Conservation (phyloP, 2,329 filamentous ascomycete species). For the Leptosphaerulina australis region DNA sequence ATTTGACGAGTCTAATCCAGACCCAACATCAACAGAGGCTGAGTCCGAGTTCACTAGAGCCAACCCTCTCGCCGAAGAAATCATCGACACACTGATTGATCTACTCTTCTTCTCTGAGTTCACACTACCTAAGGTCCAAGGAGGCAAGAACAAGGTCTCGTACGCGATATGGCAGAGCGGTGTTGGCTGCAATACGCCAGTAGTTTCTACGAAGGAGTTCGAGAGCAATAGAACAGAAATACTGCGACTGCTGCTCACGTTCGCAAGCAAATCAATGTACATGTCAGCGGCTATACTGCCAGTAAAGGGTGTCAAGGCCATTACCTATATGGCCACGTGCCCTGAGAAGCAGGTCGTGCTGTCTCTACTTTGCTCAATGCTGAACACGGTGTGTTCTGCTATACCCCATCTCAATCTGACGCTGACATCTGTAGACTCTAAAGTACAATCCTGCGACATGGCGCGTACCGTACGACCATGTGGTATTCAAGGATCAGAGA, state of each 20-base stretch:
- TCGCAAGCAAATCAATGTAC: conserved; percentile 93
- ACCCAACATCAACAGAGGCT: conserved; percentile 52
- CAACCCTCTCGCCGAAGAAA: conserved; percentile 87
- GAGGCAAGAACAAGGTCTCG: conserved; percentile 78
- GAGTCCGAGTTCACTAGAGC: conserved; percentile 76
- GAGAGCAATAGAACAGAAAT: conserved; percentile 94
- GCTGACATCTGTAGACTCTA: conserved; percentile 67
- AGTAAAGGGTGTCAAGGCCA: conserved; percentile 77
- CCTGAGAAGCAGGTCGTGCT: conserved; percentile 90
- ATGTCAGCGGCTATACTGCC: conserved; percentile 76
- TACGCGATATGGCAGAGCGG: conserved; percentile 98
- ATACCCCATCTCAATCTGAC: background rate
- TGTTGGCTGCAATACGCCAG: conserved; percentile 89
- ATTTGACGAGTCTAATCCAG: conserved; percentile 75
- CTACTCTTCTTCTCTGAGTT: conserved; percentile 91
- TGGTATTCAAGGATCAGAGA: conserved; percentile 89
- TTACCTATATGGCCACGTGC: conserved; percentile 88
- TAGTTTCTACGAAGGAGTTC: conserved; percentile 86
- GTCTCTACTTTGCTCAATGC: conserved; percentile 85
- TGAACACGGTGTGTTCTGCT: conserved; percentile 81
- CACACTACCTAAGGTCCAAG: conserved; percentile 75
- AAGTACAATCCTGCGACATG: conserved; percentile 96
- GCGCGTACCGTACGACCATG: conserved; percentile 91
- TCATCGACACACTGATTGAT: conserved; percentile 88
- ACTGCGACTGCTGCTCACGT: conserved; percentile 79